Evolutionary conservation across 164 flowering plant species (phyloP).

Genomic region (Pachysandra terminalis): DNA sequence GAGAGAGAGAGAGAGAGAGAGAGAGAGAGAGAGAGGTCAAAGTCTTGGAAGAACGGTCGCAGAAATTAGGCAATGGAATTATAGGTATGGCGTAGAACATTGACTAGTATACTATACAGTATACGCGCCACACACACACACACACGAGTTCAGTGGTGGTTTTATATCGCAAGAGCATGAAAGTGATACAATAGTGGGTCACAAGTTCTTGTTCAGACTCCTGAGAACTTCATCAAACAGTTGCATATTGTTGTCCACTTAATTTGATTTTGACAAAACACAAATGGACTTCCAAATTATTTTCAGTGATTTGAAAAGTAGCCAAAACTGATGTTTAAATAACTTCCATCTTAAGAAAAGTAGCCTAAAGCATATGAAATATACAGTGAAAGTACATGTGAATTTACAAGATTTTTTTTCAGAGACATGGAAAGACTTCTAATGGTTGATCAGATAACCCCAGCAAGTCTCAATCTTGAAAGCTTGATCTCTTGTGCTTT

Average conservation of each 20-base stretch:
- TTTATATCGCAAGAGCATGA: too few relatives aligned
- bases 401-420: background rate
- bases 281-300: background rate
- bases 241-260: background rate
- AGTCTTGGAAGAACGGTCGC: background rate
- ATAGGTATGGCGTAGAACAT: constrained; percentile 1
- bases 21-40: background rate
- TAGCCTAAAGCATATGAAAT: background rate
- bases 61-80: constrained; percentile 3
- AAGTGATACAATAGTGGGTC: too few relatives aligned
- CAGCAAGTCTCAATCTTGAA: background rate
- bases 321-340: background rate
- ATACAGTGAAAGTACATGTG: too few relatives aligned
- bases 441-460: too few relatives aligned
- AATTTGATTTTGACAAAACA: background rate
- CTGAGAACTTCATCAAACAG: too few relatives aligned
- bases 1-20: too few relatives aligned
- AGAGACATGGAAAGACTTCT: background rate
- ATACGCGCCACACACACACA: too few relatives aligned
- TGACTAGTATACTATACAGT: background rate
- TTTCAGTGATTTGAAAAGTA: too few relatives aligned
- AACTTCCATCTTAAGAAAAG: background rate
- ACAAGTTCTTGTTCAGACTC: background rate
- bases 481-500: background rate
- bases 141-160: too few relatives aligned